Evolutionary conservation across 2,329 filamentous ascomycete genomes (phyloP), one percentile per base, ranked within the genome.

Genomic region (Fusarium domesticum): DNA sequence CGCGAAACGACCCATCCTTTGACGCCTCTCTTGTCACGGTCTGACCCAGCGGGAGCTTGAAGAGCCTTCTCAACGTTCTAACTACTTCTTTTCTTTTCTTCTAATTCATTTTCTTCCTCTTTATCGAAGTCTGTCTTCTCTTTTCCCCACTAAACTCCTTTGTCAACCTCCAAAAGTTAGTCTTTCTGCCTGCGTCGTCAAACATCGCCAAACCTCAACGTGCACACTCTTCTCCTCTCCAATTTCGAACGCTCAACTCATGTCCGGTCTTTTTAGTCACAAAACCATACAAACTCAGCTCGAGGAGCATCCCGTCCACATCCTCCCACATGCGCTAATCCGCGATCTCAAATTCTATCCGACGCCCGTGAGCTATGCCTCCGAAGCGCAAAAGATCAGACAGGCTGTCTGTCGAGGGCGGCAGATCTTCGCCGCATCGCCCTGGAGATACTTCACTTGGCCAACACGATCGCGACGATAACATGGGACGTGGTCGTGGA

Each of bases 371-470:
- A 61, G 60, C 56, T 49, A 81, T 82, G 78, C 72, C 76, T 69
- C 73, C 75, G 19, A 82, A 82, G 68, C 74, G 79, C 58, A 83
- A 82, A 73, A 75, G 77, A 64, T 69, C 70, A 60, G 76, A 80
- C 37, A 70, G 77, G 53, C 65, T 65, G 39, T 68, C 69, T 48
- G 65, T 67, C 50, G 77, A 81, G 45, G 71, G 68, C 43, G 67
- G 67, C 51, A 73, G 82, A 48, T 80, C 81, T 16, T 77, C 81
- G 39, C 82, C 83, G 39, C 80, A 85, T 65, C 78, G 80, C 25
- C 81, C 82, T 36, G 74, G 71, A 40, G 77, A 83, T 55, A 75
- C 75, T 6, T 60, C 66, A 31, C 60, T 82, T 42, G 78, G 70
- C 34, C 79, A 82, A 50, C 78, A 83, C 62, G 81, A 84, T 42